phyloP scores from a whole-genome alignment of 345 rosid genomes.

The Brassica incana region DNA sequence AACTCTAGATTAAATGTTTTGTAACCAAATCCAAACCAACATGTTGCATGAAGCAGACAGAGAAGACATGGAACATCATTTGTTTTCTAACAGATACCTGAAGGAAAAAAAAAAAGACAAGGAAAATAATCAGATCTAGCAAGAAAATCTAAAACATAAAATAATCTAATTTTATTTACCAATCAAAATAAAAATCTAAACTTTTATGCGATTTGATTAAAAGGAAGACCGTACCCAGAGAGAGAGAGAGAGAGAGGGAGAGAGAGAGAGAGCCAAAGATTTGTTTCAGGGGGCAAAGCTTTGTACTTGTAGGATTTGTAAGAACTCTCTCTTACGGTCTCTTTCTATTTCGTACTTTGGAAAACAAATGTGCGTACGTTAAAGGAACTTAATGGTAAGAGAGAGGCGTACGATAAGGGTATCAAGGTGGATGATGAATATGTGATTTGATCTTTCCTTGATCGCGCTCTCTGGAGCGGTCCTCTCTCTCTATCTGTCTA shows the following conservation, averaged over 20 bases:
- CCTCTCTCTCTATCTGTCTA: constrained; percentile 21
- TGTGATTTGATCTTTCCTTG: too few relatives aligned
- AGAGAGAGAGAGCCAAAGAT: background rate
- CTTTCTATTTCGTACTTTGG: too few relatives aligned
- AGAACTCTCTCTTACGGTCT: constrained; percentile 16
- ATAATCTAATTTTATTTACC: background rate
- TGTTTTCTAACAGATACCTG: constrained; percentile 36
- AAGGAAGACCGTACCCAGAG: constrained; percentile 14
- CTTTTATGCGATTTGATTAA: constrained; percentile 21
- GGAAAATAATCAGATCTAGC: constrained; percentile 34
- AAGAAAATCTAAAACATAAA: background rate
- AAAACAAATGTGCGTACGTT: too few relatives aligned
- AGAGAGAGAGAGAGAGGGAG: constrained; percentile 2
- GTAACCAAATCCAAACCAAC: constrained; percentile 38
- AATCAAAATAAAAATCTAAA: background rate
- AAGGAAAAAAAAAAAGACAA: background rate
- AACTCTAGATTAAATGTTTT: constrained; percentile 17
- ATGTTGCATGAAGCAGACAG: constrained; percentile 44
- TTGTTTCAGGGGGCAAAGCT: background rate
- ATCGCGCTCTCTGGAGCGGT: too few relatives aligned
- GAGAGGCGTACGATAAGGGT: too few relatives aligned
- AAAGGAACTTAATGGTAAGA: too few relatives aligned
- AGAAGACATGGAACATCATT: constrained; percentile 37
- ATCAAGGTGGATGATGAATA: too few relatives aligned
- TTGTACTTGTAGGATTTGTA: constrained; percentile 25